phyloP scores from a whole-genome alignment of 371 early-diverging fungal species.

The Mucor racemosus region DNA sequence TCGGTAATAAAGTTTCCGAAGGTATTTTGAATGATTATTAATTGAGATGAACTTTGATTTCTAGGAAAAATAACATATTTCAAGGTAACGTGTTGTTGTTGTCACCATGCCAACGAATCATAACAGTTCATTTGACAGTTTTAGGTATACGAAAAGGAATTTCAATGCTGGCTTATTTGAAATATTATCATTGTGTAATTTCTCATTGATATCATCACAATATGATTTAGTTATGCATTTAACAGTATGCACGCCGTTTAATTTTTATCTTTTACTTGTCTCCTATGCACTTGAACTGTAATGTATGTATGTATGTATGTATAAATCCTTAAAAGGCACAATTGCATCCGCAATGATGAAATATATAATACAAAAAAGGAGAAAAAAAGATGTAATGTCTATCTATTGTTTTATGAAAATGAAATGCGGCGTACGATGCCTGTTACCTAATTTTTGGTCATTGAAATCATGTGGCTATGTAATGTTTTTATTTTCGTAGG shows the following conservation, averaged over 20 bases:
- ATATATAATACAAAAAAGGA: not conserved
- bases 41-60: not conserved
- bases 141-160: not conserved
- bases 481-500: not conserved
- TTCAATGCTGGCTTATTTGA: not conserved
- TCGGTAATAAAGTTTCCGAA: not conserved
- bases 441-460: conserved; percentile 1
- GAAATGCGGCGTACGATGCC: not conserved
- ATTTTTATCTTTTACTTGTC: not conserved
- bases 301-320: not conserved
- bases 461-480: not conserved
- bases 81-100: not conserved
- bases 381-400: not conserved
- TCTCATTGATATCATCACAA: not conserved
- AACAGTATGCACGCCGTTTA: too few relatives aligned
- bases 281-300: not conserved
- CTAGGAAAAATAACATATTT: not conserved
- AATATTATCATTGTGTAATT: not conserved
- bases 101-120: not conserved
- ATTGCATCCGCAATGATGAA: conserved; percentile 4
- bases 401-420: not conserved
- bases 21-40: not conserved
- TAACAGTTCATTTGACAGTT: not conserved
- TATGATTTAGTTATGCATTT: not conserved
- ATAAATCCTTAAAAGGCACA: conserved; percentile 1